These are phyloP conservation scores for Hortaea werneckii DNA, from an alignment of 2,329 filamentous ascomycete species.

Conservation along the genomic window DNA sequence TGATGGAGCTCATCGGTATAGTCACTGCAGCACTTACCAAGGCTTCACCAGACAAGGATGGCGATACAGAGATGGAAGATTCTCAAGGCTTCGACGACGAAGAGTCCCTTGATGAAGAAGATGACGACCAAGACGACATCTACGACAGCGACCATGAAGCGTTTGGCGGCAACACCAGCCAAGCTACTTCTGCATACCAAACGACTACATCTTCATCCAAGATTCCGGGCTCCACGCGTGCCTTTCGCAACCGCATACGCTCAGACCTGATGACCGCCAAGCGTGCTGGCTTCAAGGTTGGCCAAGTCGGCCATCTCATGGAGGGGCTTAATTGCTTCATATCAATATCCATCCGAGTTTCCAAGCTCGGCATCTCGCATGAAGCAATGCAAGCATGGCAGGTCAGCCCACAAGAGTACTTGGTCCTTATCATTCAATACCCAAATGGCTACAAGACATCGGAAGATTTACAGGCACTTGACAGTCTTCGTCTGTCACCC, in stretches of 20 bases:
- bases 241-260: conserved; percentile 19
- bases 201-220: conserved; percentile 6
- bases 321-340: conserved; percentile 43
- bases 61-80: conserved; percentile 33
- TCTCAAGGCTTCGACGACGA: conserved; percentile 25
- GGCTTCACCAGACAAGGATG: conserved; percentile 27
- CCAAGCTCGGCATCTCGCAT: conserved; percentile 61
- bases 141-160: conserved; percentile 21
- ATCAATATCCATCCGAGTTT: conserved; percentile 58
- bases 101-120: conserved; percentile 23
- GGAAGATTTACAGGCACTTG: conserved; percentile 40
- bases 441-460: conserved; percentile 50
- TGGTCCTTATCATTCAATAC: conserved; percentile 63
- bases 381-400: conserved; percentile 72
- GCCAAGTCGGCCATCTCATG: conserved; percentile 46
- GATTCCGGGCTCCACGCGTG: conserved; percentile 1
- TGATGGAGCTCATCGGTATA: conserved; percentile 40
- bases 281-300: conserved; percentile 59
- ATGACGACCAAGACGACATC: conserved; percentile 19
- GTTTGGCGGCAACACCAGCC: conserved; percentile 11
- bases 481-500: conserved; percentile 25
- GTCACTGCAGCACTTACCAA: conserved; percentile 32
- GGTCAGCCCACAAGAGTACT: conserved; percentile 54
- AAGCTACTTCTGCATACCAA: conserved; percentile 1
- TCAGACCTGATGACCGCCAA: conserved; percentile 53